Conservation (phyloP, 176 grass and related monocot genomes). For the Juncus inflexus region DNA sequence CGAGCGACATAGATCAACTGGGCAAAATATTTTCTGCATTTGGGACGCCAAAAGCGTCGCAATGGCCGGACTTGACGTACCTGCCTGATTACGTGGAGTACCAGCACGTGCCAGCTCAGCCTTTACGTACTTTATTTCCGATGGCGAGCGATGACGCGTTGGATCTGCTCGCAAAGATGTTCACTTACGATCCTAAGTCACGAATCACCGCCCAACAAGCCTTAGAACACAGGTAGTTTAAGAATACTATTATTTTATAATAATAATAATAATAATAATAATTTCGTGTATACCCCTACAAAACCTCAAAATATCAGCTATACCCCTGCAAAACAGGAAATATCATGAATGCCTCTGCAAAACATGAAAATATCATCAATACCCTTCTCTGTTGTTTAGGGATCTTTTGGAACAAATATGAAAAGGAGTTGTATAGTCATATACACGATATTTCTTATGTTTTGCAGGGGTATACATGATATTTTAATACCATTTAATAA, state of each 20-base stretch:
- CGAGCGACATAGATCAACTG: constrained; percentile 96
- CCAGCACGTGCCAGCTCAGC: constrained; percentile 72
- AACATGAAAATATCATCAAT: too few species aligned
- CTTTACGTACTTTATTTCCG: constrained; percentile 76
- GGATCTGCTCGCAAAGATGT: constrained; percentile 90
- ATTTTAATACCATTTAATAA: too few species aligned
- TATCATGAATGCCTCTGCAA: too few species aligned
- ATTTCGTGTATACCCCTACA: too few species aligned
- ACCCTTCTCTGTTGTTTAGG: not conserved
- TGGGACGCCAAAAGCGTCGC: constrained; percentile 86
- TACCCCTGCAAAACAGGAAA: too few species aligned
- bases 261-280: too few species aligned
- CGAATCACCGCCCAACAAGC: constrained; percentile 95
- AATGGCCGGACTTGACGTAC: constrained; percentile 94
- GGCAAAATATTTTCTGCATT: constrained; percentile 95
- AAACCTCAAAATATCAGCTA: too few species aligned
- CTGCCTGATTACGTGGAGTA: constrained; percentile 99
- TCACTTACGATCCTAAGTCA: constrained; percentile 94
- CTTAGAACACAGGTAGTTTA: constrained; percentile 76
- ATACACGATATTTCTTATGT: too few species aligned
- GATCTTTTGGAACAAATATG: too few species aligned
- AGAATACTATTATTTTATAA: not conserved
- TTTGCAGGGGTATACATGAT: too few species aligned
- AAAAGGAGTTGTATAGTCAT: too few species aligned
- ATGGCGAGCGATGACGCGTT: constrained; percentile 88